Evolutionary conservation across 352 stramenopile species (phyloP).

Genomic region (Globisporangium paddicum): DNA sequence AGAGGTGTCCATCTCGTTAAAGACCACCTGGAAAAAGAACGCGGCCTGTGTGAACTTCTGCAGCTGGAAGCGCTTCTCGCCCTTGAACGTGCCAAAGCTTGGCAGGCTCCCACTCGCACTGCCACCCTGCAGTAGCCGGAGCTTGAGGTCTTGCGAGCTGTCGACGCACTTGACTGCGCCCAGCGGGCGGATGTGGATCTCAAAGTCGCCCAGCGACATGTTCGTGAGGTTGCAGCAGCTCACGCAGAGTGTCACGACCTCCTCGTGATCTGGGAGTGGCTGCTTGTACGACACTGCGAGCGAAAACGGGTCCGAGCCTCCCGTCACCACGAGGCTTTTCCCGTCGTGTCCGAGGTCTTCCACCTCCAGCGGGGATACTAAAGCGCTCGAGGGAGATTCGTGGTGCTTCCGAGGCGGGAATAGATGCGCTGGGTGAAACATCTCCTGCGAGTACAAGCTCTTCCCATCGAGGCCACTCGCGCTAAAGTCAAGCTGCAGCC

Average conservation of each 20-base stretch:
- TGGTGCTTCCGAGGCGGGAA: conserved; percentile 25
- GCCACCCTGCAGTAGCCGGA: conserved; percentile 41
- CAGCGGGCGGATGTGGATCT: conserved; percentile 49
- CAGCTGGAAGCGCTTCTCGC: conserved; percentile 63
- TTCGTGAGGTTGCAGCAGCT: conserved; percentile 68
- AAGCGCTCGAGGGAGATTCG: background rate
- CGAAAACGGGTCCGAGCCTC: conserved; percentile 53
- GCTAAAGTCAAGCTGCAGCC: conserved; percentile 7
- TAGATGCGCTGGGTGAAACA: conserved; percentile 34
- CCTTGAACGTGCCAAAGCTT: conserved; percentile 56
- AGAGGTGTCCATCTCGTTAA: conserved; percentile 27
- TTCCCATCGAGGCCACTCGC: background rate
- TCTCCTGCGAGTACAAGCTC: conserved; percentile 22
- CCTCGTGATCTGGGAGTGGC: conserved; percentile 29
- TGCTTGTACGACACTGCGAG: conserved; percentile 59
- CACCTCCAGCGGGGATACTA: background rate
- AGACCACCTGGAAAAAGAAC: conserved; percentile 64
- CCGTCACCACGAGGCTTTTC: conserved; percentile 36
- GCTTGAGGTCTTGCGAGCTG: conserved; percentile 47
- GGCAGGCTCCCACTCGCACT: conserved; percentile 34
- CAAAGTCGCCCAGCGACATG: conserved; percentile 53
- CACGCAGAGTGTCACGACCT: conserved; percentile 43
- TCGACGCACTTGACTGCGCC: conserved; percentile 50
- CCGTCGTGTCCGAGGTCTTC: background rate
- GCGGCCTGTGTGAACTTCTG: conserved; percentile 42